These are phyloP conservation scores for Vitis rupestris DNA, from an alignment of 164 flowering plant genomes.

Conservation along the genomic window DNA sequence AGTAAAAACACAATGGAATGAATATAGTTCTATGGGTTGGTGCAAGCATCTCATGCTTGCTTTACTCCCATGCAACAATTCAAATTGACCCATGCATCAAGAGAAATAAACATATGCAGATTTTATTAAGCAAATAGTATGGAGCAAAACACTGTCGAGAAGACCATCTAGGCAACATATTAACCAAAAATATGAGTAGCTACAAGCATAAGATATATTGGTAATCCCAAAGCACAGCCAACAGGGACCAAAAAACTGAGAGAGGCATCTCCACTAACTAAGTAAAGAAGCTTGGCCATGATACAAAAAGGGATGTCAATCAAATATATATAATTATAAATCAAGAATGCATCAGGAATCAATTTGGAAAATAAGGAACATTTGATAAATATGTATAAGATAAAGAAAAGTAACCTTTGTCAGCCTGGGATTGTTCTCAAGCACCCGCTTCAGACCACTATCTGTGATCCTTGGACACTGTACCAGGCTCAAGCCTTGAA, in stretches of 20 bases:
- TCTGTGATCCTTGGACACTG: conserved; percentile 58
- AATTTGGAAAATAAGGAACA: too few species aligned
- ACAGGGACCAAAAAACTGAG: background rate
- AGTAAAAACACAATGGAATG: background rate
- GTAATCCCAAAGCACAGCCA: background rate
- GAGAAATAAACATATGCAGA: too few species aligned
- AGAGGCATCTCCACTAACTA: background rate
- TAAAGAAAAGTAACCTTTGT: conserved; percentile 48
- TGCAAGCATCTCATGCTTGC: background rate
- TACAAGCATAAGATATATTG: background rate
- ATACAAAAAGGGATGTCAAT: too few species aligned
- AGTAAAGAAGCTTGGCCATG: background rate
- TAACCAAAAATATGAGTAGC: background rate
- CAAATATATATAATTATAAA: too few species aligned
- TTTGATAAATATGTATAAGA: background rate
- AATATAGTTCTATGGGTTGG: background rate
- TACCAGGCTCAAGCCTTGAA: conserved; percentile 59
- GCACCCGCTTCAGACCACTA: conserved; percentile 58
- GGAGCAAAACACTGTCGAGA: background rate
- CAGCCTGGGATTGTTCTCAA: conserved; percentile 58
- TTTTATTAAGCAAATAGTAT: too few species aligned
- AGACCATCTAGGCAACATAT: background rate
- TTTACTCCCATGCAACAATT: too few species aligned
- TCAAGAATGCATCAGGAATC: too few species aligned
- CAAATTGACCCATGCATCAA: too few species aligned